Evolutionary conservation across 2,329 filamentous ascomycete genomes (phyloP).

Genomic region (Ramichloridium luteum): DNA sequence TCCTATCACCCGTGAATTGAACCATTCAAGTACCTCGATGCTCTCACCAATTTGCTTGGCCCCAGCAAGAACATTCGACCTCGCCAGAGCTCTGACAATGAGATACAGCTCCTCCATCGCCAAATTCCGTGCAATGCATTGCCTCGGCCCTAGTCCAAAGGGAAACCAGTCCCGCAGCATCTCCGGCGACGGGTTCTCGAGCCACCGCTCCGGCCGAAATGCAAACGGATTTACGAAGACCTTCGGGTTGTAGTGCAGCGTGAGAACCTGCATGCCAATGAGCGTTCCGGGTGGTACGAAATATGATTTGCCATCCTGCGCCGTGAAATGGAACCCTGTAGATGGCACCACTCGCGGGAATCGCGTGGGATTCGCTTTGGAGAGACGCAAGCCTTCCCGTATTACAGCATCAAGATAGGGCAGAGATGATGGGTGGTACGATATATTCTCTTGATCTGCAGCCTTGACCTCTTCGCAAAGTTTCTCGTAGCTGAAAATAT

Average conservation of each 20-base stretch:
- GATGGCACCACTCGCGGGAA: slow-evolving; percentile 38
- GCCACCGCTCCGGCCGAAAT: slow-evolving; percentile 41
- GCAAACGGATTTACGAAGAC: slow-evolving; percentile 32
- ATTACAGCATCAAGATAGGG: slow-evolving; percentile 39
- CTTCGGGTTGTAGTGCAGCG: slow-evolving; percentile 35
- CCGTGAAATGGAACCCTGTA: slow-evolving; percentile 25
- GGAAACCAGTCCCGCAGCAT: slow-evolving; percentile 36
- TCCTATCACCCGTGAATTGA: slow-evolving; percentile 41
- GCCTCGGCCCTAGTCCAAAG: slow-evolving; percentile 37
- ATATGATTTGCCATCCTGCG: slow-evolving; percentile 8
- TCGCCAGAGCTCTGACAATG: slow-evolving; percentile 32
- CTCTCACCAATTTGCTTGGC: slow-evolving; percentile 29
- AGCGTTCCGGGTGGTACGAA: slow-evolving; percentile 31
- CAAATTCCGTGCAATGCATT: slow-evolving; percentile 40
- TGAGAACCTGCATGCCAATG: slow-evolving; percentile 35
- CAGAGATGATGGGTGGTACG: slow-evolving; percentile 21
- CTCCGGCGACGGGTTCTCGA: slow-evolving; percentile 22
- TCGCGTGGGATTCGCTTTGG: slow-evolving; percentile 40
- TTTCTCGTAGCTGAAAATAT: slow-evolving; percentile 20
- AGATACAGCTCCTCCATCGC: slow-evolving; percentile 34
- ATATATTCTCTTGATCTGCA: slow-evolving; percentile 13
- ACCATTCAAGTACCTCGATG: slow-evolving; percentile 45
- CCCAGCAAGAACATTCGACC: slow-evolving; percentile 33
- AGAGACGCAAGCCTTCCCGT: slow-evolving; percentile 39
- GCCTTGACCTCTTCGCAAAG: slow-evolving; percentile 27